Evolutionary conservation across 1,284 basidiomycete genomes (phyloP).

Genomic region (Athelia psychrophila): DNA sequence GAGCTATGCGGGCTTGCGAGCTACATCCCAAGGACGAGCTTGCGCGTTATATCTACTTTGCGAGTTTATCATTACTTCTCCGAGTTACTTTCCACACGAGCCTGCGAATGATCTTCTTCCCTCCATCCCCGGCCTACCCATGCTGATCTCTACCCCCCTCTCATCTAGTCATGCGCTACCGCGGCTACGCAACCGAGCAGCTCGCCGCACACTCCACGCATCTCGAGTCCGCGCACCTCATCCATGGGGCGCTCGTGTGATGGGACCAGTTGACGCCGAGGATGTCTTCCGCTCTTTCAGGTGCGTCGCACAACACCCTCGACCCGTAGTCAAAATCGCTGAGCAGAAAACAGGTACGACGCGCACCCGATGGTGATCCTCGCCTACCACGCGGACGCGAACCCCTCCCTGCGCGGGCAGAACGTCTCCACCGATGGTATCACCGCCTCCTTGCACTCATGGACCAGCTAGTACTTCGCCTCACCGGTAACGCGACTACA

Average conservation of each 20-base stretch:
- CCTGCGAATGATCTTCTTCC: too few species aligned
- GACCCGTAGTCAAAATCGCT: too few species aligned
- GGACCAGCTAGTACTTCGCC: slow-evolving; percentile 87
- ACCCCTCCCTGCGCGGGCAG: slow-evolving; percentile 79
- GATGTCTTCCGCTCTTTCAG: slow-evolving; percentile 79
- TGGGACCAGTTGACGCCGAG: slow-evolving; percentile 68
- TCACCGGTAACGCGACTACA: slow-evolving; percentile 86
- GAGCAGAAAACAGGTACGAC: slow-evolving; percentile 76
- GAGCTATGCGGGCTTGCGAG: too few species aligned
- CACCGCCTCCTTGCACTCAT: slow-evolving; percentile 67
- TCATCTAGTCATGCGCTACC: slow-evolving; percentile 74
- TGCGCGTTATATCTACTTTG: too few species aligned
- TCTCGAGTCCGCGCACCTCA: slow-evolving; percentile 82
- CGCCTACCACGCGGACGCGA: slow-evolving; percentile 80
- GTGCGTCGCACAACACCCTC: slow-evolving; percentile 40
- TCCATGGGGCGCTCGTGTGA: slow-evolving; percentile 83
- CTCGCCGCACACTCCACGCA: slow-evolving; percentile 77
- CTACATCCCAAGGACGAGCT: too few species aligned
- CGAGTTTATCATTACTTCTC: too few species aligned
- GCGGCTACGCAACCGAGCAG: slow-evolving; percentile 90
- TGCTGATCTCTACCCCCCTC: too few species aligned
- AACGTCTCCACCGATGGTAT: slow-evolving; percentile 72
- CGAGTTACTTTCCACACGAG: too few species aligned
- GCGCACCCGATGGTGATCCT: slow-evolving; percentile 89
- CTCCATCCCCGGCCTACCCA: too few species aligned